Conservation (phyloP, 805 yeast genomes). For the Candida qinlingensis region DNA sequence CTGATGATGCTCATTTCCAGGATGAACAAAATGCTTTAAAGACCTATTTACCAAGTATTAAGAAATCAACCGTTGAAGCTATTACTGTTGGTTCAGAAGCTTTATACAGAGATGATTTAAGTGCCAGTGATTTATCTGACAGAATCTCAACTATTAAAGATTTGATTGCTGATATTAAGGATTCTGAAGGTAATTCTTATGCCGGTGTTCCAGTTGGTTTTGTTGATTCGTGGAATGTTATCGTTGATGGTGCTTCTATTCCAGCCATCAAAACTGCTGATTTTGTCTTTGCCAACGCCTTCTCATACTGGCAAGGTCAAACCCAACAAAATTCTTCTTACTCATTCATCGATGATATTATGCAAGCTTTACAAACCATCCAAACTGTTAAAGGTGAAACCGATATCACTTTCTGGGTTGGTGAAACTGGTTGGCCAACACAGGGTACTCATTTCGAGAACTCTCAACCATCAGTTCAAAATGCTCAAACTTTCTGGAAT, state of each 20-base stretch:
- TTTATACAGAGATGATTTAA: slow-evolving; percentile 81
- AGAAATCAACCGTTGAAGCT: slow-evolving; percentile 63
- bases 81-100: slow-evolving; percentile 95
- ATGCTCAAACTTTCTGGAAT: slow-evolving; percentile 81
- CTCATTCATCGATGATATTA: slow-evolving; percentile 93
- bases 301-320: slow-evolving; percentile 99
- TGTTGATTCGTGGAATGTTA: slow-evolving; percentile 92
- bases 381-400: slow-evolving; percentile 84
- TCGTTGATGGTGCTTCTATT: slow-evolving; percentile 70
- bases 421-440: slow-evolving; percentile 98
- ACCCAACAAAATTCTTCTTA: slow-evolving; percentile 73
- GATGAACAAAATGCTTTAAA: slow-evolving; percentile 71
- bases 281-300: slow-evolving; percentile 87
- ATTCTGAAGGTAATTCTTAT: slow-evolving; percentile 78
- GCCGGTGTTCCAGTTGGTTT: slow-evolving; percentile 75
- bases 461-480: slow-evolving; percentile 62
- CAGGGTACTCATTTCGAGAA: slow-evolving; percentile 67
- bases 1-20: slow-evolving; percentile 68
- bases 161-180: slow-evolving; percentile 56
- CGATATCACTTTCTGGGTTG: slow-evolving; percentile 88
- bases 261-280: slow-evolving; percentile 80
- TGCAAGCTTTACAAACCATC: slow-evolving; percentile 91
- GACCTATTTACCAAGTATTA: slow-evolving; percentile 65
- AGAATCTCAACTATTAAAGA: slow-evolving; percentile 59
- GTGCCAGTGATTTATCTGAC: slow-evolving; percentile 67